These are phyloP conservation scores for Pythium vanterpoolii DNA, from an alignment of 352 stramenopile species.

Conservation along the genomic window DNA sequence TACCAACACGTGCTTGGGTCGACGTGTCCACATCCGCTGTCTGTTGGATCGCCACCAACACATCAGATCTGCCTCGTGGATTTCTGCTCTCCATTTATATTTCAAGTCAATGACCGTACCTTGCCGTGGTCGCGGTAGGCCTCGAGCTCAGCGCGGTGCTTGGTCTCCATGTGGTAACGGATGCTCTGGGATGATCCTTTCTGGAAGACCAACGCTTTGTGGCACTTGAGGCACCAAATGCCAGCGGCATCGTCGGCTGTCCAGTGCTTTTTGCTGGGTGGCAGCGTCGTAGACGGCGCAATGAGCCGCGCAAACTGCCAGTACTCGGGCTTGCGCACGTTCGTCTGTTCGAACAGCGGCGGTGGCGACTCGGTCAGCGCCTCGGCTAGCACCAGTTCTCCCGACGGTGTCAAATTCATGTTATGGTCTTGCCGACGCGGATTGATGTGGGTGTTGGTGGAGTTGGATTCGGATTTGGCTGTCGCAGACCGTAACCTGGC, in stretches of 20 bases:
- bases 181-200: conserved; percentile 56
- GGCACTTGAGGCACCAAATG: conserved; percentile 48
- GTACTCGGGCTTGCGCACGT: conserved; percentile 54
- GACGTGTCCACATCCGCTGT: background rate
- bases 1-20: background rate
- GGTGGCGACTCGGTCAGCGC: conserved; percentile 16
- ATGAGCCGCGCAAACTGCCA: conserved; percentile 48
- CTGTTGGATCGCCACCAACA: background rate
- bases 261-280: conserved; percentile 40
- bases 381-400: background rate
- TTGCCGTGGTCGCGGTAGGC: conserved; percentile 24
- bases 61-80: background rate
- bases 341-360: conserved; percentile 41
- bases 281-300: conserved; percentile 23
- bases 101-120: no score
- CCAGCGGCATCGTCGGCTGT: conserved; percentile 41
- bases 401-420: conserved; percentile 5
- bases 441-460: background rate
- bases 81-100: no score
- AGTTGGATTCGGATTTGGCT: no score
- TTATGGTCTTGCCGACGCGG: no score
- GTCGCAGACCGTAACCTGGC: no score
- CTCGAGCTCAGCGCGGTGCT: conserved; percentile 35
- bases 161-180: conserved; percentile 61
- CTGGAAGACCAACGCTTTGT: conserved; percentile 32